Conservation (phyloP, 163 green algal genomes). For the Trebouxiophyceae sp. region DNA sequence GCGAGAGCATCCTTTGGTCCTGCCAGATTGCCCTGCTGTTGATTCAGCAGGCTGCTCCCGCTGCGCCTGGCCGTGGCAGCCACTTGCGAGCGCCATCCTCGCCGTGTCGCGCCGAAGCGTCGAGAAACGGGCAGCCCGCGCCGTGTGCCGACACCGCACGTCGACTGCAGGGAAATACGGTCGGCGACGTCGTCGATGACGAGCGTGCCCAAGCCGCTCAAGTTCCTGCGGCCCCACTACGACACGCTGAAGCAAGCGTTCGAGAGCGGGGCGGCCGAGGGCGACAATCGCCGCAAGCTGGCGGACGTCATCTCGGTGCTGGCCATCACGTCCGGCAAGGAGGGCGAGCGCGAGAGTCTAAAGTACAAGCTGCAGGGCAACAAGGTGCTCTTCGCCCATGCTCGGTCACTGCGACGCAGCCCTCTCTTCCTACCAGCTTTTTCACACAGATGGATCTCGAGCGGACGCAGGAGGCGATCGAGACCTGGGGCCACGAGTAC, state of each 20-base stretch:
- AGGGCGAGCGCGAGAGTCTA: conserved; percentile 71
- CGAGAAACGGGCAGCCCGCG: not conserved
- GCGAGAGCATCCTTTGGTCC: not conserved
- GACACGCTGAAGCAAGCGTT: conserved; percentile 52
- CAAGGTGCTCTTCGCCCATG: not conserved
- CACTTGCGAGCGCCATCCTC: not conserved
- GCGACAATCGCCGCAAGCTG: conserved; percentile 34
- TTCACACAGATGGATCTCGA: no score
- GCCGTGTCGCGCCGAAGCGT: not conserved
- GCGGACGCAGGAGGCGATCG: conserved; percentile 41
- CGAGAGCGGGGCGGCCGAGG: conserved; percentile 27
- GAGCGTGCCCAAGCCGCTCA: conserved; percentile 95
- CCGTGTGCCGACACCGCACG: conserved; percentile 7
- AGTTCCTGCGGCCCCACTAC: conserved; percentile 92
- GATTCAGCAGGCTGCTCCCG: no score
- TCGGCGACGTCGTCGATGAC: conserved; percentile 92
- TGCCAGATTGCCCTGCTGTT: not conserved
- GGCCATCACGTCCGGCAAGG: conserved; percentile 72
- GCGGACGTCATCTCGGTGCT: conserved; percentile 76
- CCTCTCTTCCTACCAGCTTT: not conserved
- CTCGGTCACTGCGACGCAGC: no score
- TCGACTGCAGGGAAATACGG: conserved; percentile 52
- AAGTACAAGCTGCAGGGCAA: conserved; percentile 71
- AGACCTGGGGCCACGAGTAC: conserved; percentile 94
- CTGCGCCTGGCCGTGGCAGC: no score